These are phyloP conservation scores for Leccinellum albellum DNA, from an alignment of 768 basidiomycete genomes.

Conservation along the genomic window DNA sequence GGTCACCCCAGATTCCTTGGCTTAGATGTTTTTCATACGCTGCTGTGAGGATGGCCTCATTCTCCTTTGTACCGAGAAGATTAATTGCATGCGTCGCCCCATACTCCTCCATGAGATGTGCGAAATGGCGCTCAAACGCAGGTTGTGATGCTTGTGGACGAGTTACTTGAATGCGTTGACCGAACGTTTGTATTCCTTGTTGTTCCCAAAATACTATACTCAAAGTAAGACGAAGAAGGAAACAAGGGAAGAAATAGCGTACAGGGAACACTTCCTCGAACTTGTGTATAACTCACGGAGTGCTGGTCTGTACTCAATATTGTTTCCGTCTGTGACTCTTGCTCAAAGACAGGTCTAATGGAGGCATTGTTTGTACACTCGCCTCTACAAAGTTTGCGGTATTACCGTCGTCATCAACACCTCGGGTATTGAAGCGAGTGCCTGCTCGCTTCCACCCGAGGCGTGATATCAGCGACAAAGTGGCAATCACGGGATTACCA, in stretches of 20 bases:
- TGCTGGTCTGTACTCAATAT: conserved; percentile 83
- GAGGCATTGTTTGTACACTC: conserved; percentile 18
- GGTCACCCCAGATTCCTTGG: conserved; percentile 57
- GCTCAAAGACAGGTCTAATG: conserved; percentile 5
- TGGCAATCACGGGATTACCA: conserved; percentile 68
- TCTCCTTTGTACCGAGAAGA: conserved; percentile 87
- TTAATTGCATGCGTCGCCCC: conserved; percentile 84
- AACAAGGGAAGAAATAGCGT: conserved; percentile 31
- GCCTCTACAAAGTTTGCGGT: conserved; percentile 97
- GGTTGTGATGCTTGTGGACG: conserved; percentile 95
- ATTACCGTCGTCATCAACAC: conserved; percentile 93
- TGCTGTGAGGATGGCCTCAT: conserved; percentile 78
- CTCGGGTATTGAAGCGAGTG: conserved; percentile 94
- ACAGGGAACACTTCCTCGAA: conserved; percentile 94
- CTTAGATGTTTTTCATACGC: conserved; percentile 82
- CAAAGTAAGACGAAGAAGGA: conserved; percentile 8
- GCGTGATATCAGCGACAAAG: conserved; percentile 78
- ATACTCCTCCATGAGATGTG: conserved; percentile 83
- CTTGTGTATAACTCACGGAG: conserved; percentile 89
- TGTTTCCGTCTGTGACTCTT: conserved; percentile 73
- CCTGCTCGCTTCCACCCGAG: conserved; percentile 95
- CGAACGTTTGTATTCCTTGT: conserved; percentile 91
- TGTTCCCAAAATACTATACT: conserved; percentile 96
- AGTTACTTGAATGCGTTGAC: conserved; percentile 91
- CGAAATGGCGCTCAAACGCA: conserved; percentile 93